Conservation (phyloP, 2,329 filamentous ascomycete genomes). For the Clonostachys rosea region DNA sequence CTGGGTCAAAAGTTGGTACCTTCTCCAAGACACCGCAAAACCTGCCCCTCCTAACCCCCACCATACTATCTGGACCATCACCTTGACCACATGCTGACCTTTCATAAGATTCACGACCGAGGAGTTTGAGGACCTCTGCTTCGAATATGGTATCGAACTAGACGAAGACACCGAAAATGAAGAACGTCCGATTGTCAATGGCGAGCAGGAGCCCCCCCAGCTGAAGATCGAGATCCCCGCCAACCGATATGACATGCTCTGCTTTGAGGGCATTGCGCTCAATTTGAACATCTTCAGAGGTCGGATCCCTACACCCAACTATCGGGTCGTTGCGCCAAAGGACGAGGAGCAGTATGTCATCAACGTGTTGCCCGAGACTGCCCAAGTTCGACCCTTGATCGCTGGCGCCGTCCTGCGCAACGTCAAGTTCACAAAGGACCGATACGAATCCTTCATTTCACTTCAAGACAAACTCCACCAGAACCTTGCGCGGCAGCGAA, state of each 20-base stretch:
- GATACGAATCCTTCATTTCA: conserved; percentile 95
- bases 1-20: conserved; percentile 72
- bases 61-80: conserved; percentile 1
- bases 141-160: conserved; percentile 97
- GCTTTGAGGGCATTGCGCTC: conserved; percentile 92
- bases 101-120: conserved; percentile 73
- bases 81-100: neutral
- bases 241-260: conserved; percentile 92
- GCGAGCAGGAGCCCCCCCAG: conserved; percentile 81
- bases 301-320: conserved; percentile 72
- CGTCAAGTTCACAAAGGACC: conserved; percentile 84
- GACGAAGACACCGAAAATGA: conserved; percentile 88
- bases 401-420: conserved; percentile 86
- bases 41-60: conserved; percentile 9
- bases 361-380: conserved; percentile 71
- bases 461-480: conserved; percentile 98
- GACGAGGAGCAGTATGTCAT: conserved; percentile 74
- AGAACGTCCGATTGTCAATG: conserved; percentile 69
- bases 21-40: conserved; percentile 5
- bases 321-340: conserved; percentile 67
- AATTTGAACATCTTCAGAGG: conserved; percentile 95
- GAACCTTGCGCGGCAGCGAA: conserved; percentile 89
- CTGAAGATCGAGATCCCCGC: conserved; percentile 98
- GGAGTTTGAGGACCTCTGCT: conserved; percentile 95
- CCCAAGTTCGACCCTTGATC: conserved; percentile 78